Evolutionary conservation across 768 basidiomycete genomes (phyloP).

Genomic region (Pluteus cervinus): DNA sequence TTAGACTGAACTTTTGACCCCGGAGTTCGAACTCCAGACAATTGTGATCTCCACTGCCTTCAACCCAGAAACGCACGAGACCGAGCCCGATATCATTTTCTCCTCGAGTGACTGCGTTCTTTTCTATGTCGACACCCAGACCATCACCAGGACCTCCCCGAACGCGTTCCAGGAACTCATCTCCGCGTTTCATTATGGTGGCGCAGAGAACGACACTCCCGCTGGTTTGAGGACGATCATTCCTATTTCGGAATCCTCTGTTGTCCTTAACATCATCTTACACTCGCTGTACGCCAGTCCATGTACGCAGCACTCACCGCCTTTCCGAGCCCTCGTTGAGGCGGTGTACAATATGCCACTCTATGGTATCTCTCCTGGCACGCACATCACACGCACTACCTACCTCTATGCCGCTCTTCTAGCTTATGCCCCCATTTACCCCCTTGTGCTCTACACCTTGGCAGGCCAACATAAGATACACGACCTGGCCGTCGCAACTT

Average conservation of each 20-base stretch:
- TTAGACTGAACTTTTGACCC: too few relatives aligned
- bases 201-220: too few relatives aligned
- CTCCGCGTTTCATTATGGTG: too few relatives aligned
- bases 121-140: slow-evolving; percentile 50
- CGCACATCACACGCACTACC: slow-evolving; percentile 15
- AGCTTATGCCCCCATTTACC: slow-evolving; percentile 34
- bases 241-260: slow-evolving; percentile 35
- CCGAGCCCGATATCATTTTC: slow-evolving; percentile 25
- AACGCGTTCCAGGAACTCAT: slow-evolving; percentile 41
- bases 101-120: slow-evolving; percentile 54
- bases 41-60: slow-evolving; percentile 23
- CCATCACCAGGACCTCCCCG: slow-evolving; percentile 36
- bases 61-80: slow-evolving; percentile 12
- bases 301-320: slow-evolving; percentile 43
- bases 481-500: slow-evolving; percentile 28
- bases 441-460: too few relatives aligned
- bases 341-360: slow-evolving; percentile 30
- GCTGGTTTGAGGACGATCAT: slow-evolving; percentile 29
- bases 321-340: slow-evolving; percentile 35
- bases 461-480: slow-evolving; percentile 20
- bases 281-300: slow-evolving; percentile 46
- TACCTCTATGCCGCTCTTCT: slow-evolving; percentile 26
- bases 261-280: slow-evolving; percentile 44
- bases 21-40: too few relatives aligned
- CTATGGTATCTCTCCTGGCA: slow-evolving; percentile 14